A percentile compares a stretch with the other conserved stretches of the same genome.
phyloP scores from a whole-genome alignment of 768 basidiomycete genomes.

The Tulasnella sp. region DNA sequence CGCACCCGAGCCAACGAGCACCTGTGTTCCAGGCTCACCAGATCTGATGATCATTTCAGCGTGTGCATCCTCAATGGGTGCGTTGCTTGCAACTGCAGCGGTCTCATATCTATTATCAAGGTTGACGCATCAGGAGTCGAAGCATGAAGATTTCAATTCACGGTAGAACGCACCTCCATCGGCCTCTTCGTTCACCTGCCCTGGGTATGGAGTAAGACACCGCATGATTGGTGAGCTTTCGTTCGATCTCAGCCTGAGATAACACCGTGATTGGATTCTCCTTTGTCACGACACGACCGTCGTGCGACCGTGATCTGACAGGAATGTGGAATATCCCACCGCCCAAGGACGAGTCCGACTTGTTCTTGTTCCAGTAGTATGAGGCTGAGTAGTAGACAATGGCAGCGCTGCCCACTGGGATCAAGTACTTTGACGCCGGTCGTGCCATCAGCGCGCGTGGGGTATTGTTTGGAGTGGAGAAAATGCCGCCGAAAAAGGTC shows the following conservation, averaged over 20 bases:
- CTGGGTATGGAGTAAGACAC: constrained; percentile 35
- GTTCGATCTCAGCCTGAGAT: constrained; percentile 43
- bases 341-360: too few species aligned
- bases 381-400: too few species aligned
- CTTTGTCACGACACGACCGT: background rate
- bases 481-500: too few species aligned
- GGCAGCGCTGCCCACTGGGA: too few species aligned
- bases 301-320: background rate
- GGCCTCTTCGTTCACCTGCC: constrained; percentile 34
- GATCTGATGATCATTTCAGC: constrained; percentile 52
- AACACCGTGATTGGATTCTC: constrained; percentile 23
- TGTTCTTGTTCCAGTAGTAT: too few species aligned
- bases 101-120: constrained; percentile 45
- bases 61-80: constrained; percentile 84
- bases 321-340: constrained; percentile 7
- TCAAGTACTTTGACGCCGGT: too few species aligned
- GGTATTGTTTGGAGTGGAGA: too few species aligned
- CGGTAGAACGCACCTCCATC: constrained; percentile 40
- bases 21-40: constrained; percentile 24
- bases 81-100: constrained; percentile 71
- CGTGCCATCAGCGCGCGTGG: too few species aligned
- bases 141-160: too few species aligned
- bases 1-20: constrained; percentile 30
- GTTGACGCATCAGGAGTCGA: too few species aligned
- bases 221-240: constrained; percentile 46